A percentile compares a stretch with the other conserved stretches of the same genome.
phyloP scores from a whole-genome alignment of 352 stramenopile species.

The Globisporangium solare region DNA sequence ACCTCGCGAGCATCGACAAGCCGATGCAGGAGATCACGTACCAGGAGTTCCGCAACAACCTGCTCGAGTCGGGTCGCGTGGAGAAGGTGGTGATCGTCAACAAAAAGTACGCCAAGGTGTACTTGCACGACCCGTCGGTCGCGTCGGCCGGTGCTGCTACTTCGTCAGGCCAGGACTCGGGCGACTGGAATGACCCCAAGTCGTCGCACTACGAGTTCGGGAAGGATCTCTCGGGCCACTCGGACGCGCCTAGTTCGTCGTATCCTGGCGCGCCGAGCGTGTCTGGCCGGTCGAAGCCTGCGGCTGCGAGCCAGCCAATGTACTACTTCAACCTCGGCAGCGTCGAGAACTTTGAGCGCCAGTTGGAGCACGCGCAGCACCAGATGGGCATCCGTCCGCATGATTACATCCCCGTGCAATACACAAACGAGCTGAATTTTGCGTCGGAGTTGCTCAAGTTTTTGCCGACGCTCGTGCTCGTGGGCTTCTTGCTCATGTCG shows the following conservation, averaged over 20 bases:
- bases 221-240: conserved; percentile 15
- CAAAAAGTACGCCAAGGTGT: conserved; percentile 90
- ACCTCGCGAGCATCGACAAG: conserved; percentile 69
- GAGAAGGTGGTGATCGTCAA: conserved; percentile 90
- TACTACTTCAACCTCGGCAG: conserved; percentile 98
- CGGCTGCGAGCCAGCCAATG: conserved; percentile 26
- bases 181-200: conserved; percentile 48
- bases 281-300: conserved; percentile 13
- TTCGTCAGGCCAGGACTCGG: conserved; percentile 11
- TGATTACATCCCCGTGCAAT: conserved; percentile 97
- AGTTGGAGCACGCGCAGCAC: conserved; percentile 96
- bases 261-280: conserved; percentile 2
- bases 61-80: conserved; percentile 80
- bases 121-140: conserved; percentile 45
- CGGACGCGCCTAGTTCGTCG: conserved; percentile 16
- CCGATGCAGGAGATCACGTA: conserved; percentile 90
- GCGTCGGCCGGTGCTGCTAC: conserved; percentile 10
- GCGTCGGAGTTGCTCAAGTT: conserved; percentile 93
- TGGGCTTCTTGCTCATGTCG: conserved; percentile 93
- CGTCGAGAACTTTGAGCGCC: conserved; percentile 97
- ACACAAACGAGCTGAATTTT: conserved; percentile 94
- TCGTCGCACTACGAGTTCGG: conserved; percentile 25
- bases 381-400: conserved; percentile 91
- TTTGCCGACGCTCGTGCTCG: conserved; percentile 91
- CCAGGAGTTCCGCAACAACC: conserved; percentile 87